Conservation (phyloP, 495 filamentous ascomycete genomes). For the Talaromyces thailandensis region DNA sequence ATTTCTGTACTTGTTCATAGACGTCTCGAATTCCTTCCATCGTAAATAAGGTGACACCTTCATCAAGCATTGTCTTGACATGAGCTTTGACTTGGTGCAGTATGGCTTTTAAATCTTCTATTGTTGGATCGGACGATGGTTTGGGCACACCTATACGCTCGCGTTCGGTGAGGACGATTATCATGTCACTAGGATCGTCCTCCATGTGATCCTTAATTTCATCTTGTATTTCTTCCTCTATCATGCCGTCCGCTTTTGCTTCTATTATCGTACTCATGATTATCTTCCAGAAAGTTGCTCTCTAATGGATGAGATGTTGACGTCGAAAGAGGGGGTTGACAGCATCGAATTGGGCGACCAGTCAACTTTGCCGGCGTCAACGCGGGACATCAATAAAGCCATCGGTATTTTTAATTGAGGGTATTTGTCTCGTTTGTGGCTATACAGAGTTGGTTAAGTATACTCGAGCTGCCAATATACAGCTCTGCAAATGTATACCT, state of each 20-base stretch:
- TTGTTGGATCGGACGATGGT: background rate
- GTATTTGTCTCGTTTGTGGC: too few relatives aligned
- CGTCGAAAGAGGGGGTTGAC: background rate
- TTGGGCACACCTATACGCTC: background rate
- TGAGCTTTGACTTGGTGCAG: background rate
- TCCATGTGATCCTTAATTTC: background rate
- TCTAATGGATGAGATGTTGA: background rate
- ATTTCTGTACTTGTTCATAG: background rate
- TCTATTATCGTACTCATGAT: background rate
- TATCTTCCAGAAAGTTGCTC: too few relatives aligned
- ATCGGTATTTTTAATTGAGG: too few relatives aligned
- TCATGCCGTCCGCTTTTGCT: background rate
- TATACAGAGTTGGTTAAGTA: too few relatives aligned
- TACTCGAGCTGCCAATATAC: too few relatives aligned
- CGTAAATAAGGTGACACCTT: background rate
- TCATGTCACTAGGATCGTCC: background rate
- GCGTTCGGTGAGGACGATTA: background rate
- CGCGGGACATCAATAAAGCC: too few relatives aligned
- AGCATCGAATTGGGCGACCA: too few relatives aligned
- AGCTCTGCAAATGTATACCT: too few relatives aligned
- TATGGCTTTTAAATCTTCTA: background rate
- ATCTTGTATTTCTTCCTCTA: background rate
- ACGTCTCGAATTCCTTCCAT: background rate
- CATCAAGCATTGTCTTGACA: background rate
- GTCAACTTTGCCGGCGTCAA: too few relatives aligned